phyloP scores from a whole-genome alignment of 1,284 basidiomycete species.

The Ceratobasidium sp. region DNA sequence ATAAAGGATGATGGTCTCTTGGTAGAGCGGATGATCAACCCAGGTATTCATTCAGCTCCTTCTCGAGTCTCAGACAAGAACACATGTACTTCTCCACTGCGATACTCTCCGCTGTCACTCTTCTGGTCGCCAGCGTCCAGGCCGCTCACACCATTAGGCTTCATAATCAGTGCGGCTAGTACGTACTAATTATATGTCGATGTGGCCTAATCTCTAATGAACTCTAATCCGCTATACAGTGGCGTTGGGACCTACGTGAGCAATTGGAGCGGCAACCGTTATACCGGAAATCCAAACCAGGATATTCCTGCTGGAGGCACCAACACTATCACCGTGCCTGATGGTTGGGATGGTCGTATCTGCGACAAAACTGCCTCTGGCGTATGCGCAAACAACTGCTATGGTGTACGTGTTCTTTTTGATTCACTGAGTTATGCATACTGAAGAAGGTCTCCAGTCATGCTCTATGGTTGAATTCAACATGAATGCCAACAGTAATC shows the following conservation, averaged over 20 bases:
- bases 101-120: neutral
- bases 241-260: neutral
- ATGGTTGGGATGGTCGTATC: slow-evolving; percentile 40
- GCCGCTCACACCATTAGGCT: slow-evolving; percentile 12
- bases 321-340: neutral
- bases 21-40: neutral
- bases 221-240: neutral
- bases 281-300: neutral
- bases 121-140: slow-evolving; percentile 4
- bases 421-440: neutral
- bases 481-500: slow-evolving; percentile 28
- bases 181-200: too few species aligned
- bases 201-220: too few species aligned
- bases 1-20: neutral
- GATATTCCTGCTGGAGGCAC: neutral
- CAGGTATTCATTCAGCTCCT: neutral
- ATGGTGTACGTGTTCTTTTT: slow-evolving; percentile 4
- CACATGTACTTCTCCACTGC: neutral
- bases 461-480: slow-evolving; percentile 33
- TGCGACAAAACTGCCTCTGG: slow-evolving; percentile 38
- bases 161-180: slow-evolving; percentile 10
- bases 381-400: slow-evolving; percentile 37
- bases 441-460: neutral
- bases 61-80: neutral
- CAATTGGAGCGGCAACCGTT: slow-evolving; percentile 12